Conservation (phyloP, 805 yeast genomes). For the Candida broadrunensis region DNA sequence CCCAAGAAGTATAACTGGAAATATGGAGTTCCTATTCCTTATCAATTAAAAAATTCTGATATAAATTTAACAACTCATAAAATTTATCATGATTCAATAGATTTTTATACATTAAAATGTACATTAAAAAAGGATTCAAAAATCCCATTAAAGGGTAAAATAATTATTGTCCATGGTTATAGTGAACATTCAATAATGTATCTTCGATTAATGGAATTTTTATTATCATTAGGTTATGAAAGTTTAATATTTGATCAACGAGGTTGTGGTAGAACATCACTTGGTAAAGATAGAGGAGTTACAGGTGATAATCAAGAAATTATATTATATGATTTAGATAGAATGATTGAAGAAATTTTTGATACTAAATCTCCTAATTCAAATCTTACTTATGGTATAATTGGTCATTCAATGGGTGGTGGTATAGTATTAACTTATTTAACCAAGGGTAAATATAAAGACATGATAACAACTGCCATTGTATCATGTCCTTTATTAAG, state of each 20-base stretch:
- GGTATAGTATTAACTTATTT: constrained; percentile 7
- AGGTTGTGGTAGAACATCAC: constrained; percentile 11
- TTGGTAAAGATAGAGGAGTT: constrained; percentile 6
- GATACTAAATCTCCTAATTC: background rate
- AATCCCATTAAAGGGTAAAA: constrained; percentile 5
- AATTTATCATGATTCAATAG: background rate
- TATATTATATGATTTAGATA: constrained; percentile 5
- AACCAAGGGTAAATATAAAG: constrained; percentile 6
- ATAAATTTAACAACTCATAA: background rate
- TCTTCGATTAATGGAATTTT: constrained; percentile 6
- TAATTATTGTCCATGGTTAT: constrained; percentile 12
- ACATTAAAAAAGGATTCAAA: background rate
- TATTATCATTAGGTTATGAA: constrained; percentile 9
- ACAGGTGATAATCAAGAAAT: constrained; percentile 4
- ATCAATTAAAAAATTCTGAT: background rate
- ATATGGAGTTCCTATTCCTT: background rate
- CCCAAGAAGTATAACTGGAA: background rate
- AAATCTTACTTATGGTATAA: background rate
- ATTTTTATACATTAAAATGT: background rate
- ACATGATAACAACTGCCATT: constrained; percentile 1
- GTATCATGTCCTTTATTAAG: constrained; percentile 7
- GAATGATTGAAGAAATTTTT: constrained; percentile 7
- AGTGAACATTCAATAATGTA: constrained; percentile 9
- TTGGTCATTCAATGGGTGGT: constrained; percentile 13
- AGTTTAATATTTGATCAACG: constrained; percentile 10